phyloP scores from a whole-genome alignment of 352 stramenopile species.

The Nothophytophthora sp. region DNA sequence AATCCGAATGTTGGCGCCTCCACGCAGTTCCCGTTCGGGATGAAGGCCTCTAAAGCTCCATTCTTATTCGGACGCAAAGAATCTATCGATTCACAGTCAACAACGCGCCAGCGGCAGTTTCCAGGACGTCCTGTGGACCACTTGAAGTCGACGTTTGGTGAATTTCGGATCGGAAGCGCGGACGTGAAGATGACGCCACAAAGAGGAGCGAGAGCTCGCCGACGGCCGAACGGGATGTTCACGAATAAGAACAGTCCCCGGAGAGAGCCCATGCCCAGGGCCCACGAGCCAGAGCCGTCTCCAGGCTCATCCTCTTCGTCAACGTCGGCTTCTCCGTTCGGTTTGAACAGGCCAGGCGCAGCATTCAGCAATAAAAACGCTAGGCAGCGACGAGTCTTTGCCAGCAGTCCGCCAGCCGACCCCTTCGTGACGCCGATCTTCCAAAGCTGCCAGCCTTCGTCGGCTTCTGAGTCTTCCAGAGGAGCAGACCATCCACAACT shows the following conservation, averaged over 20 bases:
- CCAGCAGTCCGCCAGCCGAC: constrained; percentile 37
- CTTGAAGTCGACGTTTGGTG: constrained; percentile 5
- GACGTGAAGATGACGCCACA: constrained; percentile 10
- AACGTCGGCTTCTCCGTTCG: constrained; percentile 30
- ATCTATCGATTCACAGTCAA: neutral
- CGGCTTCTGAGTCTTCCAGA: constrained; percentile 12
- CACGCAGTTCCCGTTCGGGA: constrained; percentile 27
- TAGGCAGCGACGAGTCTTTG: constrained; percentile 20
- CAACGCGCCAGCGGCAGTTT: constrained; percentile 1
- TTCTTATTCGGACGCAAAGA: constrained; percentile 25
- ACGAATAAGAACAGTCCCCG: constrained; percentile 26
- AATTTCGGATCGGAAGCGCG: constrained; percentile 29
- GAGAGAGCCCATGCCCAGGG: constrained; percentile 11
- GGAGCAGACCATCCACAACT: constrained; percentile 1
- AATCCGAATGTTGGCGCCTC: neutral
- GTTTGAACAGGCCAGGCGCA: constrained; percentile 16
- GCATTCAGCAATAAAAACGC: constrained; percentile 26
- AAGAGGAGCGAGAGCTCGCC: constrained; percentile 5
- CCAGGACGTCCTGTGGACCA: neutral
- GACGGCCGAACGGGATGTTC: constrained; percentile 33
- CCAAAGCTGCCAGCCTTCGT: constrained; percentile 8
- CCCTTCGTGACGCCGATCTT: constrained; percentile 51
- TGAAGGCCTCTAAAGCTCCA: constrained; percentile 1
- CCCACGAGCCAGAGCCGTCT: constrained; percentile 19
- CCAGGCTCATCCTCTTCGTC: constrained; percentile 1